These are phyloP conservation scores for Flaveria sonorensis DNA, from an alignment of 129 eudicot species.

Conservation along the genomic window DNA sequence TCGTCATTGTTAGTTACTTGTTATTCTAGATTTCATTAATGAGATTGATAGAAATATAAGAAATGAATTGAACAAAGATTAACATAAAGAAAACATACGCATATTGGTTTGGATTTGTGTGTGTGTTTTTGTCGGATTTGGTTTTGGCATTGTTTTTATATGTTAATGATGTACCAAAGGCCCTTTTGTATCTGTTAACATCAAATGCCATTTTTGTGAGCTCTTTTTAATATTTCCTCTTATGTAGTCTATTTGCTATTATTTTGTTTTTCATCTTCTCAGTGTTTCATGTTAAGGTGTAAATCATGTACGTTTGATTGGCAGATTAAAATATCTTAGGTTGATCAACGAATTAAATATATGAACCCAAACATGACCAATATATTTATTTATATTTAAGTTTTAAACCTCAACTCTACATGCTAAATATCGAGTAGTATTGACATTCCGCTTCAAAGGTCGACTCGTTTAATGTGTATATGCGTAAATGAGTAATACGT, in stretches of 20 bases:
- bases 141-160: slow-evolving; percentile 32
- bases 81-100: slow-evolving; percentile 32
- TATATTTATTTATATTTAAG: too few relatives aligned
- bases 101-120: slow-evolving; percentile 16
- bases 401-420: too few relatives aligned
- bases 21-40: slow-evolving; percentile 23
- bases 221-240: slow-evolving; percentile 27
- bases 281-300: too few relatives aligned
- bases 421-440: too few relatives aligned
- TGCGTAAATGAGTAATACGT: too few relatives aligned
- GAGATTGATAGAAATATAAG: slow-evolving; percentile 19
- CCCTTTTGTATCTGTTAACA: slow-evolving; percentile 11
- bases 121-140: slow-evolving; percentile 22
- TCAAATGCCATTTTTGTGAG: slow-evolving; percentile 42
- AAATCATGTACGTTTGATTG: too few relatives aligned
- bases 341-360: background rate
- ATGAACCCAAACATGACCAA: background rate
- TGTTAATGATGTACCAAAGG: slow-evolving; percentile 17
- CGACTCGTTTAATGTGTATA: too few relatives aligned
- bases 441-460: too few relatives aligned
- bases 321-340: too few relatives aligned
- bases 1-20: slow-evolving; percentile 22
- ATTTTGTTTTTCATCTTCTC: too few relatives aligned
- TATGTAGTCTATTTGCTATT: background rate
- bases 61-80: slow-evolving; percentile 10